A percentile compares a stretch with the other conserved stretches of the same genome.
Evolutionary conservation across 176 grass and related monocot genomes (phyloP).

Genomic region (Zizania latifolia): DNA sequence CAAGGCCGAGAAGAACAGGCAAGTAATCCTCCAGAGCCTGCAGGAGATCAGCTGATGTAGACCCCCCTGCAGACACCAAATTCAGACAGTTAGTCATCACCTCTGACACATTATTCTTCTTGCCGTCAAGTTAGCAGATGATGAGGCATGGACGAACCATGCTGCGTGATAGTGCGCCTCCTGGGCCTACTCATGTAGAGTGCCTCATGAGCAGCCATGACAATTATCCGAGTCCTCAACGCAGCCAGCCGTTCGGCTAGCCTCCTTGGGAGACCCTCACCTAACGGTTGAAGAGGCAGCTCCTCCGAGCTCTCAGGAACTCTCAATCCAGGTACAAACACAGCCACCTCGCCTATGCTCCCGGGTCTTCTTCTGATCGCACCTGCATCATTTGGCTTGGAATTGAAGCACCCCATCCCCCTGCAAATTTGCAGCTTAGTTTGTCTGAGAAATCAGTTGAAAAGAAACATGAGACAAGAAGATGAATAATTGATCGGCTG

Average conservation of each 20-base stretch:
- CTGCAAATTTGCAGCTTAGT: neutral
- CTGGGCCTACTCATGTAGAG: constrained; percentile 44
- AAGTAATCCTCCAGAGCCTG: constrained; percentile 67
- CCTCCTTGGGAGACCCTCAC: constrained; percentile 41
- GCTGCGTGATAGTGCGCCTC: constrained; percentile 52
- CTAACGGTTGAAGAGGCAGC: constrained; percentile 37
- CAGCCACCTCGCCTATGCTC: constrained; percentile 83
- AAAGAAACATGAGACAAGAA: neutral
- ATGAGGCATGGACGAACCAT: constrained; percentile 33
- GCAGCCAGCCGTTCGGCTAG: constrained; percentile 44
- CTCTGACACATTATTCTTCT: neutral
- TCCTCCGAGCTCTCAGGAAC: constrained; percentile 63
- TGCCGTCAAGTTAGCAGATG: neutral
- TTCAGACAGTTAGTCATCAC: neutral
- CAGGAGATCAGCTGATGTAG: constrained; percentile 60
- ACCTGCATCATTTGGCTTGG: constrained; percentile 41
- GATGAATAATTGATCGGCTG: neutral
- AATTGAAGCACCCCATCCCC: constrained; percentile 72
- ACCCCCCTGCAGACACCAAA: constrained; percentile 34
- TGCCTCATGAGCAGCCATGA: constrained; percentile 64
- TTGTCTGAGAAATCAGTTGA: neutral
- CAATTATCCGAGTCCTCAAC: constrained; percentile 38
- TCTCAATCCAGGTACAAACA: constrained; percentile 62
- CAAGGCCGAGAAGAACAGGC: constrained; percentile 61
- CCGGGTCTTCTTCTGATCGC: constrained; percentile 40